Evolutionary conservation across 345 rosid species (phyloP), one percentile per base, ranked within the genome.

Genomic region (Citrus hindsii): DNA sequence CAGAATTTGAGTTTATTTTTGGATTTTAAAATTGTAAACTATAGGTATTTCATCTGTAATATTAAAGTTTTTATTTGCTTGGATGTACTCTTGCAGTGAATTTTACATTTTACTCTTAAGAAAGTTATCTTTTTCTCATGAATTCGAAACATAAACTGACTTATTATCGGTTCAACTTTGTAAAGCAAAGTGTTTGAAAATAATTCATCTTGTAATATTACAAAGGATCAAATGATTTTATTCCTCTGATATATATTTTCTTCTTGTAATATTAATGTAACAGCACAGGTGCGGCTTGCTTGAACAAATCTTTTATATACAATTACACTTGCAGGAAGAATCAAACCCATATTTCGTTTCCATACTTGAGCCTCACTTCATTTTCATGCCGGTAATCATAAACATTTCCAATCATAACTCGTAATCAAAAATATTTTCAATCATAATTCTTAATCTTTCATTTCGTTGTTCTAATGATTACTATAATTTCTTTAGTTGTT

Each of bases 401-500:
- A n/a, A 58, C 46, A 62, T 28, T 4, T 27, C 25, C 13, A 5
- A 12, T 61, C 30, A 5, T 25, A 16, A 10, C 2, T 10, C 40
- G 77, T 74, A 69, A 58, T 25, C 28, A 60, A 38, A 60, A n/a
- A 58, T 28, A 62, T 27, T 2, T 28, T 61, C 30, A 16, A 14
- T 63, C 32, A 6, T 28, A 32, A 27, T 7, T 16, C 18, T 14
- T 28, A 19, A 63, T 14, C 67, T 27, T 12, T 27, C 0, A 22
- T n/a, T 13, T 4, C 0, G 7, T 63, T 19, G 19, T 14, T 64
- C 58, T 53, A 18, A 18, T 64, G 32, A 6, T 64, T 64, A 6
- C 19, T 18, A 28, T 33, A 18, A 28, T 64, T 64, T 21, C 8
- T 64, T 6, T 65, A 83, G 87, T 51, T 81, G 86, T 42, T 80